Evolutionary conservation across 176 grass and related monocot species (phyloP).

Genomic region (Eleusine coracana): DNA sequence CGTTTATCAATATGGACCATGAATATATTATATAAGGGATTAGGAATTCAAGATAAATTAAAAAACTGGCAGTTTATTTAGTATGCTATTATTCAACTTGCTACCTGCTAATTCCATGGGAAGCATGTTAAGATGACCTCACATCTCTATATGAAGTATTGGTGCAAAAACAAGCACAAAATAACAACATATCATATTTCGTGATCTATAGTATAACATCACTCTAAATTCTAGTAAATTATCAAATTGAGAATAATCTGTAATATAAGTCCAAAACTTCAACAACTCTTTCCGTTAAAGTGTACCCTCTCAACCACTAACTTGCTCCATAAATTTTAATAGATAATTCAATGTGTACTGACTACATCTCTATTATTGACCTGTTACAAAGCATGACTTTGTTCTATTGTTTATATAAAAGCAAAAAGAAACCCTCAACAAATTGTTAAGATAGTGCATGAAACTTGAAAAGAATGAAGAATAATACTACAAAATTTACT

Average conservation of each 20-base stretch:
- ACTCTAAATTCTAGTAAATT: background rate
- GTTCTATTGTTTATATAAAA: conserved; percentile 22
- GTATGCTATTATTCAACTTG: background rate
- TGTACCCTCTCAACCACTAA: too few species aligned
- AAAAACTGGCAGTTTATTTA: background rate
- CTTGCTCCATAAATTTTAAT: background rate
- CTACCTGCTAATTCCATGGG: conserved; percentile 17
- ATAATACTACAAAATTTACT: background rate
- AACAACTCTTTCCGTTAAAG: background rate
- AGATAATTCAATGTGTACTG: background rate
- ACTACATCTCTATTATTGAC: background rate
- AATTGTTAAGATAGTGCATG: background rate
- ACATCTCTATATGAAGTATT: conserved; percentile 6
- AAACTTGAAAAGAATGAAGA: background rate
- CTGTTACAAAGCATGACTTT: conserved; percentile 2
- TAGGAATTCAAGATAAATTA: background rate
- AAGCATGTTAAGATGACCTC: background rate
- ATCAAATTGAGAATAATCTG: background rate
- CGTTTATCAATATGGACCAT: conserved; percentile 15
- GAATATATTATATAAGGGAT: background rate
- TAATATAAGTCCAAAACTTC: background rate
- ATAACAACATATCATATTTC: background rate
- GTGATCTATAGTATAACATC: background rate
- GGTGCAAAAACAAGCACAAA: background rate
- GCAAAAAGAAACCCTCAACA: conserved; percentile 8